These are phyloP conservation scores for Vicia sativa DNA, from an alignment of 306 rosid genomes.

Conservation along the genomic window DNA sequence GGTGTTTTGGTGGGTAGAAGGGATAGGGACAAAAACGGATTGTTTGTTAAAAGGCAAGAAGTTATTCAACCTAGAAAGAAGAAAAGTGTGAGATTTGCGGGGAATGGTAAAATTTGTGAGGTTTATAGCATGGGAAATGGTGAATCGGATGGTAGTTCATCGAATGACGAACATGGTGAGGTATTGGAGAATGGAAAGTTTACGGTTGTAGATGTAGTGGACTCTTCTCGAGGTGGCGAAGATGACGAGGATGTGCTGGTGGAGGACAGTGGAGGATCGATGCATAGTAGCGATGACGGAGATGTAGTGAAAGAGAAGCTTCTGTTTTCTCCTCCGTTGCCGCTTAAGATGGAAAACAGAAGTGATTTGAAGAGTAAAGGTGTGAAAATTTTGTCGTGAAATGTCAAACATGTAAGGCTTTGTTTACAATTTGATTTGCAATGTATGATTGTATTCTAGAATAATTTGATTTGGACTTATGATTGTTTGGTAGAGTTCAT, in stretches of 20 bases:
- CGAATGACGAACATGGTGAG: slow-evolving; percentile 67
- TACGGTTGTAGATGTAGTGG: slow-evolving; percentile 57
- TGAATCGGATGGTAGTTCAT: slow-evolving; percentile 52
- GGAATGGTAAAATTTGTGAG: slow-evolving; percentile 55
- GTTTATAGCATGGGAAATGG: slow-evolving; percentile 43
- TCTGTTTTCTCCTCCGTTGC: slow-evolving; percentile 77
- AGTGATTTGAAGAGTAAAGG: slow-evolving; percentile 53
- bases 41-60: slow-evolving; percentile 40
- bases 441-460: slow-evolving; percentile 36
- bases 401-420: slow-evolving; percentile 28
- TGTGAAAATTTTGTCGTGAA: slow-evolving; percentile 51
- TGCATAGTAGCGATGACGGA: slow-evolving; percentile 55
- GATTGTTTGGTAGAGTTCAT: slow-evolving; percentile 31
- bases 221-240: slow-evolving; percentile 51
- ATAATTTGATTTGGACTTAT: slow-evolving; percentile 28
- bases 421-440: slow-evolving; percentile 35
- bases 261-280: slow-evolving; percentile 42
- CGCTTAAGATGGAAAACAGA: slow-evolving; percentile 79
- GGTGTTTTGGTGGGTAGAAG: slow-evolving; percentile 40
- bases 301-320: slow-evolving; percentile 41
- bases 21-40: slow-evolving; percentile 41
- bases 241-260: slow-evolving; percentile 53
- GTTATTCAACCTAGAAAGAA: slow-evolving; percentile 61
- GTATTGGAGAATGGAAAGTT: slow-evolving; percentile 44
- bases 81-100: slow-evolving; percentile 80